Base-by-base conservation (phyloP, 345 rosid species). In the Rhodamnia rubescens region DNA sequence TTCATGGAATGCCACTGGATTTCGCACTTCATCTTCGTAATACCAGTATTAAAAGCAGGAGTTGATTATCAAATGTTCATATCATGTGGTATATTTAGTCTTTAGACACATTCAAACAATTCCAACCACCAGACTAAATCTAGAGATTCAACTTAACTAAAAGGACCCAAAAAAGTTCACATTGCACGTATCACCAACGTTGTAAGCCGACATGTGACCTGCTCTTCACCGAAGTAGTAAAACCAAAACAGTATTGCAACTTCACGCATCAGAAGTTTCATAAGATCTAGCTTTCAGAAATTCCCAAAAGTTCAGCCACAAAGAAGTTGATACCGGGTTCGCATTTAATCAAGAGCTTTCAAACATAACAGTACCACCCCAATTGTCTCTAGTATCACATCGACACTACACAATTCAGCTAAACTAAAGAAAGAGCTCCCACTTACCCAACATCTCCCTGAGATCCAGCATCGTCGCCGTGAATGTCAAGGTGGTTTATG, bases 401-500 rank as follows among this genome's bases (percentile, higher is more conserved):
- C 85, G 1, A 53, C n/a, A 64, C 51, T 51, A 51, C 47, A n/a
- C 42, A 27, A 82, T 47, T 50, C 56, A 54, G 53, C 83, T 52
- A 26, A 50, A 26, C 81, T 7, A 27, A 51, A 29, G 47, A 29
- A 64, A 84, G 32, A 29, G 9, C 51, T 16, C 26, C 58, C 50
- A n/a, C 82, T 69, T 87, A 92, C 99, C 92, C 98, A 64, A 92
- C 90, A 84, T 93, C 92, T 80, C 90, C 98, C 88, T 91, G 98
- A 51, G 99, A 96, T 61, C 92, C 99, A 59, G 95, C 94, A 88
- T 98, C 98, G 44, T 98, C 99, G 22, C 96, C 98, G 29, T 96
- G 98, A 87, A 95, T 94, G 78, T 96, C 99, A 75, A 96, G 94
- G 88, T 93, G 94, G 89, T 96, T 94, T 50, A 94, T 83, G 53